phyloP scores from a whole-genome alignment of 1,284 basidiomycete genomes.

The Lentinula novae-zelandiae region DNA sequence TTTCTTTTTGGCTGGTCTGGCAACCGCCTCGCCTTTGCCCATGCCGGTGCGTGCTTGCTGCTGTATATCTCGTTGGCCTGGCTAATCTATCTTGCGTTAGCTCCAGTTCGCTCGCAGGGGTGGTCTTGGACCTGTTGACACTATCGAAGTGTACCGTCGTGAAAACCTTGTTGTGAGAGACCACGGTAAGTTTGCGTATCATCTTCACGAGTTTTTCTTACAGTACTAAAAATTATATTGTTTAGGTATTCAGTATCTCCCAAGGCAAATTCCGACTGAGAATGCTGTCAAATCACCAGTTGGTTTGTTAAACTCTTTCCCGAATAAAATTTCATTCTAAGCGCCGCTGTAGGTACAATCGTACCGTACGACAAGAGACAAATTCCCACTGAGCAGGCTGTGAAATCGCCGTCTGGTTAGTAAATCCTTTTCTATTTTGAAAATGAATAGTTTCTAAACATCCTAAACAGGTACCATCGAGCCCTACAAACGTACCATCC shows the following conservation, averaged over 20 bases:
- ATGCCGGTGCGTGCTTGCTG: conserved; percentile 26
- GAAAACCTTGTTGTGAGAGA: not conserved
- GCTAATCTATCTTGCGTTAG: not conserved
- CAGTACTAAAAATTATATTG: not conserved
- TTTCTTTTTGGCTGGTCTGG: conserved; percentile 43
- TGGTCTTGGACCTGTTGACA: conserved; percentile 37
- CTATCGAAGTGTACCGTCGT: conserved; percentile 39
- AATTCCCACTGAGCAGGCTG: not conserved
- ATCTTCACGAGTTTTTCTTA: not conserved
- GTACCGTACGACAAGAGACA: conserved; percentile 16
- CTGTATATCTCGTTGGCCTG: not conserved
- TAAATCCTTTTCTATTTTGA: not conserved
- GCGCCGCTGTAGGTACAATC: conserved; percentile 17
- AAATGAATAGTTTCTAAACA: not conserved
- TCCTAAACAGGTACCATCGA: not conserved
- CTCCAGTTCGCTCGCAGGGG: conserved; percentile 14
- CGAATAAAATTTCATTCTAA: not conserved
- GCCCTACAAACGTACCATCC: not conserved
- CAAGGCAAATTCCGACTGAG: conserved; percentile 24
- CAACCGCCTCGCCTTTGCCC: conserved; percentile 27
- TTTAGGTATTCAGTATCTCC: not conserved
- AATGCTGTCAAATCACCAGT: conserved; percentile 27
- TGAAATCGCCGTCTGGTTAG: not conserved
- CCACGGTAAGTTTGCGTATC: not conserved
- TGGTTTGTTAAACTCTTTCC: conserved; percentile 17